phyloP scores from a whole-genome alignment of 1,284 basidiomycete genomes.

The Athelia sp. region DNA sequence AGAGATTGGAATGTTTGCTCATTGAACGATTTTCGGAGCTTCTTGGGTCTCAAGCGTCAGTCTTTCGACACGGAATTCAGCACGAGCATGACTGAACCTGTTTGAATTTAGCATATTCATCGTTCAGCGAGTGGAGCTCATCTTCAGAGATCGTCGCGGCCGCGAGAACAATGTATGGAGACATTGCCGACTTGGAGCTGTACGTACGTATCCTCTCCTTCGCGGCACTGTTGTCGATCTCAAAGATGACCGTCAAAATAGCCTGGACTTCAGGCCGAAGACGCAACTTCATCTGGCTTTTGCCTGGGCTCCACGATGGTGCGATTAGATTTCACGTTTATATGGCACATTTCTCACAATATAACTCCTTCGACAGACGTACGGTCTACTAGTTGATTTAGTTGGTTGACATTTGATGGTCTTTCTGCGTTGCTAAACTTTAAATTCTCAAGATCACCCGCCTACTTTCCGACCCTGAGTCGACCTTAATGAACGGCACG shows the following conservation, averaged over 20 bases:
- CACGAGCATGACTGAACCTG: no score
- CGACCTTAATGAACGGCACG: no score
- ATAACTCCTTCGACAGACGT: not conserved
- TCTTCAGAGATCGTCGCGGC: not conserved
- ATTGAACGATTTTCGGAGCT: not conserved
- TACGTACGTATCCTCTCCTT: not conserved
- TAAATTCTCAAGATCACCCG: not conserved
- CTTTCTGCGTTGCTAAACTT: no score
- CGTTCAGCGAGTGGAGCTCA: not conserved
- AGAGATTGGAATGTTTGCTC: not conserved
- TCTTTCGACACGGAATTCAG: no score
- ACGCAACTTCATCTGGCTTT: not conserved
- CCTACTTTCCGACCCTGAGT: no score
- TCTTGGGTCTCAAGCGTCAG: not conserved
- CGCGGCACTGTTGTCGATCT: no score
- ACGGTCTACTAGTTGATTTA: not conserved
- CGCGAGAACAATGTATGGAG: not conserved
- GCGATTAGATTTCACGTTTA: not conserved
- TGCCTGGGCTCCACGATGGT: not conserved
- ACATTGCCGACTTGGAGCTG: not conserved
- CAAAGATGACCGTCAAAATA: no score
- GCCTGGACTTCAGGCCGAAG: not conserved
- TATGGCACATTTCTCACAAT: not conserved
- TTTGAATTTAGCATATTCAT: no score
- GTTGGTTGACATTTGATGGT: not conserved